These are phyloP conservation scores for Hypoxylon sp. DNA, from an alignment of 2,329 filamentous ascomycete genomes.

Conservation along the genomic window DNA sequence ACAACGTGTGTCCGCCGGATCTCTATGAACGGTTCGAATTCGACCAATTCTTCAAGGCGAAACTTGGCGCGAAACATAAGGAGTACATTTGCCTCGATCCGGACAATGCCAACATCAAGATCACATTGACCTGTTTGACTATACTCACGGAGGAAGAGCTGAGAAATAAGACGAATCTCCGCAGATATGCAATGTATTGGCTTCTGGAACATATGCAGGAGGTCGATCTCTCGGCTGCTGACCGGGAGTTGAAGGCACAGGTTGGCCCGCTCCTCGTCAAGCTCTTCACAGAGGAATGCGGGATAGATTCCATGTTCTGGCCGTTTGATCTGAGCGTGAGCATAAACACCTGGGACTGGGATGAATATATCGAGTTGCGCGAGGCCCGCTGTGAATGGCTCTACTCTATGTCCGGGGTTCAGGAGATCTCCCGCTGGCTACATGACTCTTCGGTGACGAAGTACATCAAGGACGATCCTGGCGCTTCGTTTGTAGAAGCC, in stretches of 20 bases:
- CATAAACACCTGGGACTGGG: constrained; percentile 48
- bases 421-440: constrained; percentile 49
- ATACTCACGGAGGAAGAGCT: constrained; percentile 49
- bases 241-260: constrained; percentile 49
- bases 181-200: constrained; percentile 49
- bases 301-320: constrained; percentile 52
- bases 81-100: constrained; percentile 53
- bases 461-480: constrained; percentile 37
- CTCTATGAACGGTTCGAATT: constrained; percentile 54
- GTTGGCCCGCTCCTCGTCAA: constrained; percentile 50
- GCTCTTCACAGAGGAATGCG: constrained; percentile 48
- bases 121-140: constrained; percentile 48
- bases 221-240: constrained; percentile 49
- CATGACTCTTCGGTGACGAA: constrained; percentile 49
- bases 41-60: constrained; percentile 52
- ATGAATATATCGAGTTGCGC: constrained; percentile 41
- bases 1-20: constrained; percentile 52
- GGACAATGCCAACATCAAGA: constrained; percentile 52
- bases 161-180: constrained; percentile 40
- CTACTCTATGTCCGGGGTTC: constrained; percentile 47
- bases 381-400: constrained; percentile 50
- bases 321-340: constrained; percentile 42
- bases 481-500: constrained; percentile 39
- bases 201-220: constrained; percentile 48
- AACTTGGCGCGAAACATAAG: constrained; percentile 49